These are phyloP conservation scores for Crithidia acanthocephali DNA, from an alignment of 208 protist species.

Conservation along the genomic window DNA sequence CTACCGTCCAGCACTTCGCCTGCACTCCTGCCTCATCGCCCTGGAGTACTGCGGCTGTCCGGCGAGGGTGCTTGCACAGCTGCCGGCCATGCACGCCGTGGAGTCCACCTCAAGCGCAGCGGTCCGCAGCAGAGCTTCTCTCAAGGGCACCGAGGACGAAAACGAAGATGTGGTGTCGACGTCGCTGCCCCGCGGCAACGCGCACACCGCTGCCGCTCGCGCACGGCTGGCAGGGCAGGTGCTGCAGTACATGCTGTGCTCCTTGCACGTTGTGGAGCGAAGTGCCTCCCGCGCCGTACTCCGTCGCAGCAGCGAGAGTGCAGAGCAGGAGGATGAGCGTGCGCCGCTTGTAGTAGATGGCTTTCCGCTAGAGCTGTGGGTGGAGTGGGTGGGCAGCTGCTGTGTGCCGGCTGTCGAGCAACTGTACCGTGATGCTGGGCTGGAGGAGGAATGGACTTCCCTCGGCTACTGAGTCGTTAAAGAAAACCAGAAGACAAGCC, in stretches of 20 bases:
- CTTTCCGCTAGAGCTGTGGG: conserved; percentile 2
- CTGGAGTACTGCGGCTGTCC: conserved; percentile 30
- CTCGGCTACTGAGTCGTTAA: conserved; percentile 14
- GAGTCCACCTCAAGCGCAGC: background rate
- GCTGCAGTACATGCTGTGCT: conserved; percentile 40
- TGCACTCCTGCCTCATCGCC: conserved; percentile 35
- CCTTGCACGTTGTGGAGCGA: conserved; percentile 27
- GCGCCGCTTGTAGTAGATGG: conserved; percentile 3
- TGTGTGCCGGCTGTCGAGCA: conserved; percentile 33
- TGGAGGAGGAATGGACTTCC: conserved; percentile 24
- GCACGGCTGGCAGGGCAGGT: conserved; percentile 32
- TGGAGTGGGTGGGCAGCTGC: conserved; percentile 23
- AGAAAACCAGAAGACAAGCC: background rate
- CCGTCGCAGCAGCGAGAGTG: background rate
- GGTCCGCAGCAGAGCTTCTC: no score
- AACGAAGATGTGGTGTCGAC: no score
- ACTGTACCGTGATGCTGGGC: conserved; percentile 22
- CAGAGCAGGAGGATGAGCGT: background rate
- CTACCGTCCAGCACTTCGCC: conserved; percentile 33
- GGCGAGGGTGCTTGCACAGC: background rate
- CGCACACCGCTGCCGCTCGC: background rate
- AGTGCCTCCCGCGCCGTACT: background rate
- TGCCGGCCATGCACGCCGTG: background rate
- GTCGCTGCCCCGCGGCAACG: background rate
- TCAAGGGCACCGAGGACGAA: background rate